phyloP scores from a whole-genome alignment of 306 rosid genomes.

The Amphicarpaea edgeworthii region DNA sequence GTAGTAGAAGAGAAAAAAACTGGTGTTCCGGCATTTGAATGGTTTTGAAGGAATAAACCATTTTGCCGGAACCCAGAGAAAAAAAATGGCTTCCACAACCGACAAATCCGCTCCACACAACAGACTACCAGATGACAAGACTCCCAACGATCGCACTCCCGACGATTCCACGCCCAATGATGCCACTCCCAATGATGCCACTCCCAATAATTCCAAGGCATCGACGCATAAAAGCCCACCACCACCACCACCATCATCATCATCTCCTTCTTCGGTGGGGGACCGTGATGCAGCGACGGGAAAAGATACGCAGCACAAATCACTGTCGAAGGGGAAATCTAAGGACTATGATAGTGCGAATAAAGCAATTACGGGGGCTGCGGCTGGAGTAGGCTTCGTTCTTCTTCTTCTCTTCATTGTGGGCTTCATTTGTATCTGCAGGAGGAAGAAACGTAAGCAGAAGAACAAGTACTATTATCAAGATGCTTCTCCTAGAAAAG shows the following conservation, averaged over 20 bases:
- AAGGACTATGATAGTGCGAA: background rate
- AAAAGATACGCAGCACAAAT: background rate
- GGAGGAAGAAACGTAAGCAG: conserved; percentile 61
- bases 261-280: conserved; percentile 20
- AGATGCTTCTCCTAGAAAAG: conserved; percentile 50
- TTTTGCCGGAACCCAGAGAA: conserved; percentile 45
- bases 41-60: conserved; percentile 34
- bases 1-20: conserved; percentile 47
- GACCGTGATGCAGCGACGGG: background rate
- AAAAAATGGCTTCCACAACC: conserved; percentile 50
- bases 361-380: conserved; percentile 51
- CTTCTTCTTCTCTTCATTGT: conserved; percentile 41
- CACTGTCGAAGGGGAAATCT: background rate
- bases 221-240: too few species aligned
- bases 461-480: conserved; percentile 57
- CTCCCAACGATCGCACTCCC: too few species aligned
- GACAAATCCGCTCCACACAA: too few species aligned
- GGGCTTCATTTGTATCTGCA: conserved; percentile 46
- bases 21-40: conserved; percentile 49
- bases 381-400: conserved; percentile 51
- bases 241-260: too few species aligned
- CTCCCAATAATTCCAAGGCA: conserved; percentile 15
- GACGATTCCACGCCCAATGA: conserved; percentile 32
- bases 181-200: background rate
- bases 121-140: too few species aligned